Evolutionary conservation across 228 moss, liverwort and hornwort species (phyloP).

Genomic region (Sphagnum fallax): DNA sequence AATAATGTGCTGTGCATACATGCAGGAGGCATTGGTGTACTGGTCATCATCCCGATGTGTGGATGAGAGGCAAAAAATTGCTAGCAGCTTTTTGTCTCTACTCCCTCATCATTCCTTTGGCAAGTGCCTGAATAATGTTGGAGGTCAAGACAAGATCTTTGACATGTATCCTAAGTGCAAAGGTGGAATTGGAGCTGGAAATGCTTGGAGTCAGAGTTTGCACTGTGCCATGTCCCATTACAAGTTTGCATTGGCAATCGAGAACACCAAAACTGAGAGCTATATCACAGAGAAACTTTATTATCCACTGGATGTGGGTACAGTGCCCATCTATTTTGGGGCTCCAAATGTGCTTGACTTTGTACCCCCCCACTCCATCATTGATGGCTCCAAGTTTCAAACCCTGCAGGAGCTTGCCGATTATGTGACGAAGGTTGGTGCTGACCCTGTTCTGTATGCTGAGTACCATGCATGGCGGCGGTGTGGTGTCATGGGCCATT

Average conservation of each 20-base stretch:
- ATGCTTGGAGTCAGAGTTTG: conserved; percentile 33
- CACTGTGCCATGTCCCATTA: conserved; percentile 70
- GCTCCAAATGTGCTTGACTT: conserved; percentile 66
- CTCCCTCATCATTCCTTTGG: conserved; percentile 67
- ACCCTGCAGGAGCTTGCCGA: conserved; percentile 38
- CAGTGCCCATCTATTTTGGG: conserved; percentile 75
- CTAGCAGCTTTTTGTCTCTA: conserved; percentile 24
- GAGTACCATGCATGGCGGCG: conserved; percentile 68
- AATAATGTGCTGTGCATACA: not conserved
- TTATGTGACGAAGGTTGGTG: conserved; percentile 44
- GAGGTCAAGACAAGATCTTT: conserved; percentile 24
- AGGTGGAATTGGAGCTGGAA: conserved; percentile 12
- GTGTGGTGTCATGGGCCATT: conserved; percentile 49
- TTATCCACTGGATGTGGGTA: conserved; percentile 51
- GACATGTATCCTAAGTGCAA: conserved; percentile 48
- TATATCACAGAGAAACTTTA: conserved; percentile 72
- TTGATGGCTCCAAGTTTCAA: conserved; percentile 35
- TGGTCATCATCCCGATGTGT: conserved; percentile 76
- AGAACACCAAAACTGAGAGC: conserved; percentile 59
- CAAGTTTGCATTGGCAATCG: conserved; percentile 70
- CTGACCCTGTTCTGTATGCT: conserved; percentile 42
- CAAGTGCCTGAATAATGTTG: conserved; percentile 62
- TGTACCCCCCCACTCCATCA: conserved; percentile 60
- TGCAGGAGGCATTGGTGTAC: conserved; percentile 52
- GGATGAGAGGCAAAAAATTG: conserved; percentile 29